Base-by-base conservation (phyloP, 352 stramenopile species). In the Phytophthora uliginosa region DNA sequence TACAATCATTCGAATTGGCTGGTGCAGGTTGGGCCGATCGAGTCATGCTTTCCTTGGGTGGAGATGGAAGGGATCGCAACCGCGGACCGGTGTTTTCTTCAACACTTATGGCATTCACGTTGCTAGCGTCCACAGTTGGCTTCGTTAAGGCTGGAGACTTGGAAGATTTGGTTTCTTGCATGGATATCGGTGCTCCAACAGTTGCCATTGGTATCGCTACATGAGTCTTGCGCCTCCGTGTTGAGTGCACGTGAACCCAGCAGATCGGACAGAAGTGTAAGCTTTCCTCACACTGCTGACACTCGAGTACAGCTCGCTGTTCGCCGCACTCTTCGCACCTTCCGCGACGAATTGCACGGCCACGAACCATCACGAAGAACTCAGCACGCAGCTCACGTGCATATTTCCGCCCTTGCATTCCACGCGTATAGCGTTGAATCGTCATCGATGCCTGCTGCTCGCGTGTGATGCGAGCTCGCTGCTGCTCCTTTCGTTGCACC, bases 181-280 rank as follows among this genome's bases (percentile, higher is more conserved):
- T n/a, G 4, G 51, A 38, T 48, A 20, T 50, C 17, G 63, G 62
- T 26, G 54, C 55, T 10, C 67, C 63, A 22, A 71, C 48, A 38
- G n/a, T 57, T 38, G 57, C 63, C 82, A 94, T 93, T 10, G 88
- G 88, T 18, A 93, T 86, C 36, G 88, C 75, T 2, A 86, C 76
- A 26, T 95, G 88, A 45, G 66, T 52, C 67, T 90, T 90, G 2
- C 86, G 76, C 8, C 81, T 73, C 7, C 84, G 60, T 2, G 86
- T 94, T 22, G 80, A 78, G 58, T 93, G 88, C 13, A 92, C 85
- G 52, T 91, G 83, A 1, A 95, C 88, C 88, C 88, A 95, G 58
- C 86, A 95, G 6, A 77, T 47, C 2, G 86, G 86, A 62, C 86
- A 95, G 18, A 95, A 91, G n/a, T 90, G 86, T 13, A 81, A 18